These are phyloP conservation scores for Penium margaritaceum DNA, from an alignment of 139 green algal species.

Conservation along the genomic window DNA sequence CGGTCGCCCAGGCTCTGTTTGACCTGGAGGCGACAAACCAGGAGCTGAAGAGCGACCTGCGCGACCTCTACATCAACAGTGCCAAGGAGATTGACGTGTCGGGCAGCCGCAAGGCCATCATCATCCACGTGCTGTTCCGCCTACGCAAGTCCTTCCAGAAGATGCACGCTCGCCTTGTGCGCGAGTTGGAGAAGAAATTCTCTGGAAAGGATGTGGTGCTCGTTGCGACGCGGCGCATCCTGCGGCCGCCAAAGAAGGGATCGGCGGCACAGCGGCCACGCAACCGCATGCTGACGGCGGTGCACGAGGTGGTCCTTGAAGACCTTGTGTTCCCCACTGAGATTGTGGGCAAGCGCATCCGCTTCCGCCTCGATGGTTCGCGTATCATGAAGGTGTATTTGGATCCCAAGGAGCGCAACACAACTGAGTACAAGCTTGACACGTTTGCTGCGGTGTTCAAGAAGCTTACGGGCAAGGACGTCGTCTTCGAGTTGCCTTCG, in stretches of 20 bases:
- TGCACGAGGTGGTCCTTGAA: constrained; percentile 83
- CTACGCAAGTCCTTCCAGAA: constrained; percentile 96
- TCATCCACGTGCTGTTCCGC: constrained; percentile 93
- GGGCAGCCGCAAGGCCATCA: constrained; percentile 82
- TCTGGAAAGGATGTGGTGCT: constrained; percentile 95
- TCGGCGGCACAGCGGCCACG: constrained; percentile 65
- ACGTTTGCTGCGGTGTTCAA: constrained; percentile 97
- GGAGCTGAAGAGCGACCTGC: constrained; percentile 94
- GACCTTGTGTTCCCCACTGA: constrained; percentile 97
- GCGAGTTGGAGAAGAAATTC: constrained; percentile 99
- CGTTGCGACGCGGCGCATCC: constrained; percentile 86
- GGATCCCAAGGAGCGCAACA: constrained; percentile 92
- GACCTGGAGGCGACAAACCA: constrained; percentile 96
- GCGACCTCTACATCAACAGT: constrained; percentile 93
- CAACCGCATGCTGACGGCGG: constrained; percentile 85
- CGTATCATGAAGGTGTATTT: constrained; percentile 60
- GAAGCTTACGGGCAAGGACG: constrained; percentile 92
- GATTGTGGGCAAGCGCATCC: constrained; percentile 95
- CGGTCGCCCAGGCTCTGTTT: constrained; percentile 98
- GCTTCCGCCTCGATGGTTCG: constrained; percentile 86
- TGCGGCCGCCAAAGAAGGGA: constrained; percentile 68
- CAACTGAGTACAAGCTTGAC: constrained; percentile 96
- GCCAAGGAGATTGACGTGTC: constrained; percentile 86
- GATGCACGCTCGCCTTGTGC: constrained; percentile 91
- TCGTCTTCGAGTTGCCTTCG: constrained; percentile 84